These are phyloP conservation scores for Cucurbita ficifolia DNA, from an alignment of 306 rosid species.

Conservation along the genomic window DNA sequence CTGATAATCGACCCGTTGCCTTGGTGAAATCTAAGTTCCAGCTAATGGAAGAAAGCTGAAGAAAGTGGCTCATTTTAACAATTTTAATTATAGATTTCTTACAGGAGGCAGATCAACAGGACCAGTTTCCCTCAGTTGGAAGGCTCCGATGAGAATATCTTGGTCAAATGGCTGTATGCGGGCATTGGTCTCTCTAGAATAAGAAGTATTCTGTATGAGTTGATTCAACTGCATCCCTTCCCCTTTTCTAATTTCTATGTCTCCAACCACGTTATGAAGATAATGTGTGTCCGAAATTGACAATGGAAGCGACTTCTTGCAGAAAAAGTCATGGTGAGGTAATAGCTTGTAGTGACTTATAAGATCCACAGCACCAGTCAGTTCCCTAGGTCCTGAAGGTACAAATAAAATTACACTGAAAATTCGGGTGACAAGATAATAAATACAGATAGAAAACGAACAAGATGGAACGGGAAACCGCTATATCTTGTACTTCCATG, in stretches of 20 bases:
- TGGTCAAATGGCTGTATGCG: conserved; percentile 73
- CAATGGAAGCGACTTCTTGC: conserved; percentile 85
- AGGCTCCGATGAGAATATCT: conserved; percentile 72
- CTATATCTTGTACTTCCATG: not conserved
- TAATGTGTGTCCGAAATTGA: conserved; percentile 81
- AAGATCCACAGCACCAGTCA: conserved; percentile 90
- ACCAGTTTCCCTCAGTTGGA: conserved; percentile 66
- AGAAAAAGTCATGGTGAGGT: conserved; percentile 80
- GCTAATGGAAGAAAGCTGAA: conserved; percentile 5
- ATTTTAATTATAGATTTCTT: conserved; percentile 23
- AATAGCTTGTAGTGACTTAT: conserved; percentile 72
- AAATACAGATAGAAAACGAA: not conserved
- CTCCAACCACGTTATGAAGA: conserved; percentile 80
- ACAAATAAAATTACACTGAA: conserved; percentile 2
- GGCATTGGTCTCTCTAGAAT: conserved; percentile 46
- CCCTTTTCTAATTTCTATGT: conserved; percentile 89
- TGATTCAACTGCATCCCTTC: conserved; percentile 97
- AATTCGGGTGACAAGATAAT: not conserved
- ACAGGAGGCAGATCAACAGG: conserved; percentile 77
- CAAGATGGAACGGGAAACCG: not conserved
- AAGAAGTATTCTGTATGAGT: conserved; percentile 63
- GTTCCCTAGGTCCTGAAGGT: conserved; percentile 73
- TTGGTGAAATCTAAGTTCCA: conserved; percentile 1
- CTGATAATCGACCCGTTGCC: not conserved
- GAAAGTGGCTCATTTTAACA: not conserved